Percentiles rank a stretch among this genome's conserved stretches.
phyloP scores from a whole-genome alignment of 805 yeast species.

The Ogataea degrootiae region DNA sequence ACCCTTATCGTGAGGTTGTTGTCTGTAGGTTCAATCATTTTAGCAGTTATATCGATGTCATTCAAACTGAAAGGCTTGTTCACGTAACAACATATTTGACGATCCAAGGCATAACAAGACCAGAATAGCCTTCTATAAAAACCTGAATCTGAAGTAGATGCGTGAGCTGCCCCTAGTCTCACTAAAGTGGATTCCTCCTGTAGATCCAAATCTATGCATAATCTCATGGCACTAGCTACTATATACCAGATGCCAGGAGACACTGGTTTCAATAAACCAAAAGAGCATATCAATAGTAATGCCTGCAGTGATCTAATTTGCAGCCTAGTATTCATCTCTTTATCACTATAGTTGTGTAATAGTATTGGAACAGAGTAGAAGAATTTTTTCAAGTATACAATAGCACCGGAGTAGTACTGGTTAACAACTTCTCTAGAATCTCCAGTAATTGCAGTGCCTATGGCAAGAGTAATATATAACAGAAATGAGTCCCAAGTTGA shows the following conservation, averaged over 20 bases:
- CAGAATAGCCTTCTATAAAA: conserved; percentile 33
- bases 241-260: conserved; percentile 47
- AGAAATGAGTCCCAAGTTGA: conserved; percentile 7
- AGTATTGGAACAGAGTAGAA: no score
- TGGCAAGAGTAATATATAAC: conserved; percentile 12
- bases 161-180: no score
- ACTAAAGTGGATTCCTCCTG: conserved; percentile 31
- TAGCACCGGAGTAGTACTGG: no score
- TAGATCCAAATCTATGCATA: conserved; percentile 42
- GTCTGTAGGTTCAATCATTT: conserved; percentile 5
- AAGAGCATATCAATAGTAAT: conserved; percentile 34
- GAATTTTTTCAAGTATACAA: no score
- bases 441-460: conserved; percentile 9
- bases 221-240: conserved; percentile 38
- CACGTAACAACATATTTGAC: conserved; percentile 44
- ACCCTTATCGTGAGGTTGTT: no score
- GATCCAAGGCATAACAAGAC: conserved; percentile 43
- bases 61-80: conserved; percentile 44
- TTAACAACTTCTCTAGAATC: no score
- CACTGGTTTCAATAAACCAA: conserved; percentile 42
- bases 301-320: conserved; percentile 37
- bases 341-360: no score
- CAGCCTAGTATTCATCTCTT: no score
- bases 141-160: neutral
- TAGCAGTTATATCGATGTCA: conserved; percentile 24